These are phyloP conservation scores for Spatholobus suberectus DNA, from an alignment of 306 rosid genomes.

Conservation along the genomic window DNA sequence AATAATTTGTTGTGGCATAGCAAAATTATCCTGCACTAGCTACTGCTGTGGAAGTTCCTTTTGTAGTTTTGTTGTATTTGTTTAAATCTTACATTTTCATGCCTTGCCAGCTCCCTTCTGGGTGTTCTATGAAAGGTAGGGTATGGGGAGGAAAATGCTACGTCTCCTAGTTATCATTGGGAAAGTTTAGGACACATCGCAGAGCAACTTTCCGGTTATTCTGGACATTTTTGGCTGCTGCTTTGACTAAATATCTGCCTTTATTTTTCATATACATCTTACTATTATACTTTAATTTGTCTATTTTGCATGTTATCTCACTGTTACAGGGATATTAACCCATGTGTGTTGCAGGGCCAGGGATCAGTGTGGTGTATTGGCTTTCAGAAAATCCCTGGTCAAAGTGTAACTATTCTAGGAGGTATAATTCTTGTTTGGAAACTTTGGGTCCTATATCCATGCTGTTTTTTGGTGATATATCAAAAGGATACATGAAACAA, in stretches of 20 bases:
- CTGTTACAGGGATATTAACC: conserved; percentile 5
- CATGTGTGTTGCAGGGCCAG: conserved; percentile 55
- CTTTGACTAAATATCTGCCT: not conserved
- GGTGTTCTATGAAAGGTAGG: not conserved
- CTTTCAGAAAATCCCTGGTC: conserved; percentile 75
- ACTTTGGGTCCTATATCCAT: not conserved
- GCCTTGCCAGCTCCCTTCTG: not conserved
- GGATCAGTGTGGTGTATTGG: conserved; percentile 88
- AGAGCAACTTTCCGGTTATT: conserved; percentile 5
- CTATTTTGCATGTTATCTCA: conserved; percentile 32
- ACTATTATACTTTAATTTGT: not conserved
- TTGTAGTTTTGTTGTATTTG: not conserved
- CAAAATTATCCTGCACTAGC: conserved; percentile 23
- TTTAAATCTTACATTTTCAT: not conserved
- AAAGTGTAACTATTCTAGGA: conserved; percentile 81
- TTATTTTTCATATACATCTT: not conserved
- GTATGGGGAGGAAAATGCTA: not conserved
- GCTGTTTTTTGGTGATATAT: not conserved
- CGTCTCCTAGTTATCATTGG: no score
- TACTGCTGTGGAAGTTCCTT: not conserved
- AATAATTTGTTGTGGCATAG: not conserved
- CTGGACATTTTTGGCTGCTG: not conserved
- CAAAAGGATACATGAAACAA: conserved; percentile 7
- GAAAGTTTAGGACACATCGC: not conserved
- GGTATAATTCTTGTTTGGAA: conserved; percentile 55